Percentiles rank a stretch among this genome's conserved stretches.
phyloP scores from a whole-genome alignment of 83 land plant genomes.

The Thuja plicata region DNA sequence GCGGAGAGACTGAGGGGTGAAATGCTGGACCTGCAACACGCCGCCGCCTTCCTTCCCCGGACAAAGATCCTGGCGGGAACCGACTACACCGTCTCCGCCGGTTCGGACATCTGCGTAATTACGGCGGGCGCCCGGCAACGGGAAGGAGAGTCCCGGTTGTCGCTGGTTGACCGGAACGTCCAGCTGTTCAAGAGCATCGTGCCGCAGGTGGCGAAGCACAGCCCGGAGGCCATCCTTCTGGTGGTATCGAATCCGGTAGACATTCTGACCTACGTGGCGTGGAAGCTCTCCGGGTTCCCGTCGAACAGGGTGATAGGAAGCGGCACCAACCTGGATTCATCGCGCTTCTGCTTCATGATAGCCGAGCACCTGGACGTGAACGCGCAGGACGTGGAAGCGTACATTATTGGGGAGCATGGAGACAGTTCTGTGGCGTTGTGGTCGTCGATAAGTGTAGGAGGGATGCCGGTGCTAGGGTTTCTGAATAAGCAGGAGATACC shows the following conservation, averaged over 20 bases:
- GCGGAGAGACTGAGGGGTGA: constrained; percentile 44
- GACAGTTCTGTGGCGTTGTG: constrained; percentile 93
- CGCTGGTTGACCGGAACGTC: constrained; percentile 65
- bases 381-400: constrained; percentile 86
- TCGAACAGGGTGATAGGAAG: constrained; percentile 85
- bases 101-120: constrained; percentile 66
- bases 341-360: constrained; percentile 59
- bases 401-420: constrained; percentile 88
- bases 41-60: constrained; percentile 67
- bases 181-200: constrained; percentile 44
- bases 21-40: too few species aligned
- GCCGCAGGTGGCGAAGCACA: constrained; percentile 48
- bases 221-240: constrained; percentile 63
- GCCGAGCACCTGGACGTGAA: constrained; percentile 80
- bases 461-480: constrained; percentile 57
- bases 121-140: constrained; percentile 88
- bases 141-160: constrained; percentile 71
- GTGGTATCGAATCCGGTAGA: constrained; percentile 92
- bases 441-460: constrained; percentile 78
- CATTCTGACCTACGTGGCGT: constrained; percentile 70
- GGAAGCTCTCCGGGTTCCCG: constrained; percentile 85
- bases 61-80: constrained; percentile 12
- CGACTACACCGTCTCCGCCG: too few species aligned
- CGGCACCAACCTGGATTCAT: constrained; percentile 88
- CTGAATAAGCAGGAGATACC: constrained; percentile 34